A percentile compares a stretch with the other conserved stretches of the same genome.
phyloP scores from a whole-genome alignment of 139 green algal species.

The Chlorella sp. region DNA sequence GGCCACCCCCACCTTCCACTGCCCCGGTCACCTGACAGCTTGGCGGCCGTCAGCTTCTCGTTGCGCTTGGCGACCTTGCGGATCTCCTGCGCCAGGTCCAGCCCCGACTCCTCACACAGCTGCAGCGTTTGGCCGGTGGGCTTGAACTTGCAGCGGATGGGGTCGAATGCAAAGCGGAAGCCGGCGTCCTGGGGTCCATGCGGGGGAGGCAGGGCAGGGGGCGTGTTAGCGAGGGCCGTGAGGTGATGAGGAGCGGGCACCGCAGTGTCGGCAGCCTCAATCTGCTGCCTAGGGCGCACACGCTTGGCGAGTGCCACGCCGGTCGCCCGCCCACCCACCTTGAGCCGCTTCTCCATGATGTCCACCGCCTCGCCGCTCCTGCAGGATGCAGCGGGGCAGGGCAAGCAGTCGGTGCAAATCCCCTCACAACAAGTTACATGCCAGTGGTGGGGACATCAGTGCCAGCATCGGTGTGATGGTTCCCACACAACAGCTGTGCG shows the following conservation, averaged over 20 bases:
- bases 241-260: no score
- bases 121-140: constrained; percentile 82
- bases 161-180: constrained; percentile 90
- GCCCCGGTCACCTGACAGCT: constrained; percentile 32
- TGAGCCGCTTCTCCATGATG: constrained; percentile 75
- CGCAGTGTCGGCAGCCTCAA: no score
- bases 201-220: constrained; percentile 34
- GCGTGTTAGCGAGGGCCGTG: no score
- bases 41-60: constrained; percentile 28
- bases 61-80: constrained; percentile 60
- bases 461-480: no score
- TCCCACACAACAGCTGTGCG: no score
- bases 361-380: constrained; percentile 92
- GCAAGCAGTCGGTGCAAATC: no score
- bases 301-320: no score
- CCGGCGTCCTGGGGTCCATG: constrained; percentile 77
- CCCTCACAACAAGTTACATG: no score
- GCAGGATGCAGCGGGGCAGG: no score
- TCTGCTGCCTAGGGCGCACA: background rate
- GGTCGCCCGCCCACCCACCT: constrained; percentile 8
- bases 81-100: constrained; percentile 86
- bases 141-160: constrained; percentile 96
- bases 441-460: no score
- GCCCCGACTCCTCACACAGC: constrained; percentile 90
- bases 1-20: no score